Evolutionary conservation across 2,329 filamentous ascomycete genomes (phyloP).

Genomic region (Botryosphaeria dothidea): DNA sequence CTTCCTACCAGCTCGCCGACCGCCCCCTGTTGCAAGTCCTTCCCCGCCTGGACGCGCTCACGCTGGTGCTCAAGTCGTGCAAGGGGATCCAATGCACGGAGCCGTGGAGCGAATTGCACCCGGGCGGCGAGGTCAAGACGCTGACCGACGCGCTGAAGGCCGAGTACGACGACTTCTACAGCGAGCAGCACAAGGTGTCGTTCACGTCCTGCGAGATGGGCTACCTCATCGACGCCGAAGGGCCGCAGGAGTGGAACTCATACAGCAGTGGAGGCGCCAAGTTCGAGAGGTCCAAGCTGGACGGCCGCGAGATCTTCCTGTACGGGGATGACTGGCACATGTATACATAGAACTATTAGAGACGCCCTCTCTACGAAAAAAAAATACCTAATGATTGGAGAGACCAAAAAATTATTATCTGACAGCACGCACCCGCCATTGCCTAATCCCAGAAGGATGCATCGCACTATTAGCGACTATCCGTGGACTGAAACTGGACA

Average conservation of each 20-base stretch:
- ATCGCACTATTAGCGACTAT: no score
- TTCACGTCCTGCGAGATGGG: conserved; percentile 58
- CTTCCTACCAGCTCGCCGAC: conserved; percentile 13
- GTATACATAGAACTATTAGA: conserved; percentile 4
- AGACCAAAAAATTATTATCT: no score
- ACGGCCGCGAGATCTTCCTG: conserved; percentile 5
- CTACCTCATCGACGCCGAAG: conserved; percentile 59
- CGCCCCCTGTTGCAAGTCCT: conserved; percentile 24
- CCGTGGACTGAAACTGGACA: no score
- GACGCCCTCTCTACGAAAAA: no score
- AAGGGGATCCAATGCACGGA: conserved; percentile 54
- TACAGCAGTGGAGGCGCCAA: background rate
- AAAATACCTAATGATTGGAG: background rate
- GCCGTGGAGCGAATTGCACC: conserved; percentile 61
- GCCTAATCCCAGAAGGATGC: no score
- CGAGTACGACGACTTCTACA: conserved; percentile 57
- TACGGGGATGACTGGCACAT: conserved; percentile 15
- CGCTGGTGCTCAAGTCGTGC: conserved; percentile 64
- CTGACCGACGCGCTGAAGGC: conserved; percentile 53
- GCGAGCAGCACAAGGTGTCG: conserved; percentile 50
- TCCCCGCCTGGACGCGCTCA: conserved; percentile 53
- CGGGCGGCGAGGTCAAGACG: conserved; percentile 52
- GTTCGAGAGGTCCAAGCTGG: background rate
- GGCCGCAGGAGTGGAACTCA: conserved; percentile 27
- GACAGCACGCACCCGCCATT: no score